Conservation (phyloP, 768 basidiomycete species). For the Podaxis sp. region DNA sequence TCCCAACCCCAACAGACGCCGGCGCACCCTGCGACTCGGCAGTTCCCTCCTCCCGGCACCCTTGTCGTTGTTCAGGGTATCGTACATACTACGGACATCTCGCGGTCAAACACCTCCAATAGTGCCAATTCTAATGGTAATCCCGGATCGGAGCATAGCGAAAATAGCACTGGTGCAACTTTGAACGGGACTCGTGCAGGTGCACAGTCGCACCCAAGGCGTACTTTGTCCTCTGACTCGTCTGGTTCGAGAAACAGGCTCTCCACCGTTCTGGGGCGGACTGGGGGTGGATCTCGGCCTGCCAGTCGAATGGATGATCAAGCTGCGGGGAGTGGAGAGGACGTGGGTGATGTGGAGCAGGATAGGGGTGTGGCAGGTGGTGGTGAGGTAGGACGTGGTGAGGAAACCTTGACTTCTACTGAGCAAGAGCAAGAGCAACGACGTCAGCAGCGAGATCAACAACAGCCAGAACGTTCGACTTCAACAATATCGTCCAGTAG, state of each 20-base stretch:
- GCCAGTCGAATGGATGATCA: constrained; percentile 16
- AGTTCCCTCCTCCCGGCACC: constrained; percentile 72
- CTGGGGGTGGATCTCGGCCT: constrained; percentile 32
- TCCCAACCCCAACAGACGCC: not conserved
- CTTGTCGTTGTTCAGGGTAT: constrained; percentile 83
- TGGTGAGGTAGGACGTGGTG: not conserved
- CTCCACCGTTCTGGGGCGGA: constrained; percentile 22
- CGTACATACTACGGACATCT: constrained; percentile 70
- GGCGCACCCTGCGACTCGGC: constrained; percentile 23
- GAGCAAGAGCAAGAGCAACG: not conserved
- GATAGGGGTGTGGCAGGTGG: not conserved
- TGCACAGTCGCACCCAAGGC: not conserved
- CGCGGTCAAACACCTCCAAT: constrained; percentile 26
- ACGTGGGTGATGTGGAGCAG: constrained; percentile 4
- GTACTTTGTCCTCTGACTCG: not conserved
- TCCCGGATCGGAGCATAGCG: not conserved
- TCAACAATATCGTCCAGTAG: constrained; percentile 61
- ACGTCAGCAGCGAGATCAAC: constrained; percentile 2
- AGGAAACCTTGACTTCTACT: not conserved
- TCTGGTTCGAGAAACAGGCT: constrained; percentile 22
- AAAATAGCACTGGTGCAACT: not conserved
- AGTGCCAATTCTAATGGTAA: not conserved
- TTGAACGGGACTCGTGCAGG: not conserved
- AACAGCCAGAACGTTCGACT: constrained; percentile 17
- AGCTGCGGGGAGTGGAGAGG: constrained; percentile 8